Base-by-base conservation (phyloP, 495 filamentous ascomycete species). In the Daldinia bambusicola region DNA sequence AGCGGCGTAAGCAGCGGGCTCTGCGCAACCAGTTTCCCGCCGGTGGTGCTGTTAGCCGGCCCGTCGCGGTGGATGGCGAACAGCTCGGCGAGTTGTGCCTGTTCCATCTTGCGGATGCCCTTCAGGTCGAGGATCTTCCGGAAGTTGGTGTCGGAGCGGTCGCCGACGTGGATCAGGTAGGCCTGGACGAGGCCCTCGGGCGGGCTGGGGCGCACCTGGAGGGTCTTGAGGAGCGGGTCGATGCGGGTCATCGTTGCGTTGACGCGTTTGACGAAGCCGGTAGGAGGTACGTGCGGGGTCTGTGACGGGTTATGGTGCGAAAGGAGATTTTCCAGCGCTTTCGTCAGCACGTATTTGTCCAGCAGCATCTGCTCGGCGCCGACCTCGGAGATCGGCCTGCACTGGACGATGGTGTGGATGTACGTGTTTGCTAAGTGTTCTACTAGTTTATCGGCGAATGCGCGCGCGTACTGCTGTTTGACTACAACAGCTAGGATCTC, bases 361-460 rank as follows among this genome's bases (percentile, higher is more conserved):
- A 99, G 88, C 6, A 99, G 86, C 94, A 99, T 97, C 88, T 96
- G 95, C 80, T 99, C 96, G n/a, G 95, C 95, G 26, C 94, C 95
- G 55, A 93, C 93, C 78, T 97, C 95, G 14, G 92, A 92, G 60
- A 99, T 88, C 18, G 95, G 95, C 67, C 86, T 90, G 81, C 93
- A 97, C 75, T 93, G 92, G 48, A 97, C 93, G 66, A 98, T 88
- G 70, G 92, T 97, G 40, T 83, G 78, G 72, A 97, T 86, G 78
- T 95, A 99, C 6, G 91, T 80, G 66, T 85, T 91, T 16, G 91
- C 89, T 59, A 97, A 82, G 65, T 91, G 83, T 75, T 99, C 96
- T 14, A 99, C 93, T 16, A 97, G 78, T 72, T 98, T 93, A 75
- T 98, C 96, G 67, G 93, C 95, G 75, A 98, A 98, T 2, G 95